These are phyloP conservation scores for Chlamydomonas reinhardtii DNA, from an alignment of 163 green algal genomes.

Conservation along the genomic window DNA sequence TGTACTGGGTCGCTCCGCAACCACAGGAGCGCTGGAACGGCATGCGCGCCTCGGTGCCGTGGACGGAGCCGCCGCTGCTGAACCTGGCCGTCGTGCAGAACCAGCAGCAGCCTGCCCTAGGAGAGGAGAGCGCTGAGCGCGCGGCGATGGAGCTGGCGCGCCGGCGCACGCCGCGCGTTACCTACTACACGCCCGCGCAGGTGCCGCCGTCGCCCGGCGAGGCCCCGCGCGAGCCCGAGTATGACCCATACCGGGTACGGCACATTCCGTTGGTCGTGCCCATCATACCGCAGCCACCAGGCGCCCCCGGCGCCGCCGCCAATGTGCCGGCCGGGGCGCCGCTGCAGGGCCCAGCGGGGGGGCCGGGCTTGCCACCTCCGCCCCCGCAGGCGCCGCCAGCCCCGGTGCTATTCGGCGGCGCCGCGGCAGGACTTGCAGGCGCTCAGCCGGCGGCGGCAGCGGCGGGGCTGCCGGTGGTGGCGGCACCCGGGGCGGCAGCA, in stretches of 20 bases:
- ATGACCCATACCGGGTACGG: not conserved
- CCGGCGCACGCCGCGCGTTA: not conserved
- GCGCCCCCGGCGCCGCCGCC: not conserved
- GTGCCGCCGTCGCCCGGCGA: conserved; percentile 26
- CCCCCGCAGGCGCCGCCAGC: too few species aligned
- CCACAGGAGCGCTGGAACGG: conserved; percentile 36
- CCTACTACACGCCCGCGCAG: conserved; percentile 11
- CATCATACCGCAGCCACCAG: not conserved
- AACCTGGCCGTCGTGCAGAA: not conserved
- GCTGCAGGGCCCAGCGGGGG: too few species aligned
- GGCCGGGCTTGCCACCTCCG: too few species aligned
- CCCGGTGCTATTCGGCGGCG: too few species aligned
- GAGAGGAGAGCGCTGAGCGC: conserved; percentile 42
- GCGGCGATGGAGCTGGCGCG: not conserved
- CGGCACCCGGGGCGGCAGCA: too few species aligned
- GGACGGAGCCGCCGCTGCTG: conserved; percentile 39
- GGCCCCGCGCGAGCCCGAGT: conserved; percentile 22
- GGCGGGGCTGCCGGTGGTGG: not conserved
- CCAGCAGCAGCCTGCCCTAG: conserved; percentile 14
- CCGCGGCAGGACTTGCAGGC: too few species aligned
- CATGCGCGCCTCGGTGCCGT: conserved; percentile 28
- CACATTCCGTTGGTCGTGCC: conserved; percentile 27
- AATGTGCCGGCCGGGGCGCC: not conserved
- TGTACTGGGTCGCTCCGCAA: not conserved
- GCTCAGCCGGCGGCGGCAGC: not conserved